Evolutionary conservation across 306 rosid genomes (phyloP).

Genomic region (Crotalaria pallida): DNA sequence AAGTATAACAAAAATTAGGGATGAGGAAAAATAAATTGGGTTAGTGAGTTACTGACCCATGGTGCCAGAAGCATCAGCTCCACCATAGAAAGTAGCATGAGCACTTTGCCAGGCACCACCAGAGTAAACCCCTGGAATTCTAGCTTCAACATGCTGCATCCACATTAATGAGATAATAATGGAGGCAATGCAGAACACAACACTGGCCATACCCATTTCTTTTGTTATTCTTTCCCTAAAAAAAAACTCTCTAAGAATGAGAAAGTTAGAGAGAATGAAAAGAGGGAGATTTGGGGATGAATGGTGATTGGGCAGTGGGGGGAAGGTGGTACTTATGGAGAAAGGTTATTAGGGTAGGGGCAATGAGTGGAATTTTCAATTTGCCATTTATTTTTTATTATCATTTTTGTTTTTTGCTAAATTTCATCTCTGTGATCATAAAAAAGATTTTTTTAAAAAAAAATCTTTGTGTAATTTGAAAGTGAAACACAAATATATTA

Average conservation of each 20-base stretch:
- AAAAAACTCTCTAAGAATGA: not conserved
- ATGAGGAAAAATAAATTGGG: not conserved
- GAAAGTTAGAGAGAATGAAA: not conserved
- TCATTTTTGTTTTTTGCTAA: not conserved
- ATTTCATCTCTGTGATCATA: not conserved
- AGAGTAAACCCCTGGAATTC: constrained; percentile 71
- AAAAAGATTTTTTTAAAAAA: no score
- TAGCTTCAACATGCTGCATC: constrained; percentile 33
- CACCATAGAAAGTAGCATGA: constrained; percentile 96
- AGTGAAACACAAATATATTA: not conserved
- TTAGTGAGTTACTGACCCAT: constrained; percentile 54
- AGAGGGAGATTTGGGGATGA: constrained; percentile 13
- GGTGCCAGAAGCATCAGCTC: constrained; percentile 94
- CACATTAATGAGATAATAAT: constrained; percentile 30
- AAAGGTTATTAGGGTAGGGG: constrained; percentile 14
- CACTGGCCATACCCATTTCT: constrained; percentile 31
- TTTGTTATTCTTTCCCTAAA: not conserved
- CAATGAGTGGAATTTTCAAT: constrained; percentile 26
- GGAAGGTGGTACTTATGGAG: constrained; percentile 63
- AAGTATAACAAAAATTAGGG: not conserved
- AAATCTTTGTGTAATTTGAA: not conserved
- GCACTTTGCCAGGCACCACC: constrained; percentile 76
- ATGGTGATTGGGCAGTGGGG: not conserved
- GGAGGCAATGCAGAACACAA: constrained; percentile 26
- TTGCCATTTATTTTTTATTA: no score